These are phyloP conservation scores for Penicillium simplicissimum DNA, from an alignment of 495 filamentous ascomycete genomes.

Conservation along the genomic window DNA sequence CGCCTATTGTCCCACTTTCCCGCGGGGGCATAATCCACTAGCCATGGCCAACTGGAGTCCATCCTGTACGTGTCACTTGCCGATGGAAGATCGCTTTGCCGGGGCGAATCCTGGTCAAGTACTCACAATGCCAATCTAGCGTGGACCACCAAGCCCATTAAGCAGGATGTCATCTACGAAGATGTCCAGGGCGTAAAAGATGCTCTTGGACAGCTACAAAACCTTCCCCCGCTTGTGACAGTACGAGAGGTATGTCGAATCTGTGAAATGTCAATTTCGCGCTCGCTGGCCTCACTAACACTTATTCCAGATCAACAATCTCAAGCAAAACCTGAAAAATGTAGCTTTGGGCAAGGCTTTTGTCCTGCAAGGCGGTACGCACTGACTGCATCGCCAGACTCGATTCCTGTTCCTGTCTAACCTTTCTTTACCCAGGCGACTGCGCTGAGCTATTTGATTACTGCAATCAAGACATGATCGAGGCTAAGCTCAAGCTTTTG, in stretches of 20 bases:
- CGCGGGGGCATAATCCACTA: constrained; percentile 13
- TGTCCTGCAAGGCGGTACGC: constrained; percentile 79
- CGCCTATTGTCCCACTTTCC: constrained; percentile 10
- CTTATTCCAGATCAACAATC: constrained; percentile 62
- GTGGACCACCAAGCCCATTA: constrained; percentile 89
- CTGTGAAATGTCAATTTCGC: not conserved
- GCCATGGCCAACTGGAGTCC: constrained; percentile 38
- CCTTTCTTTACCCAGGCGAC: constrained; percentile 60
- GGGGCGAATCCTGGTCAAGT: not conserved
- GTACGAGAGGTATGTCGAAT: constrained; percentile 60
- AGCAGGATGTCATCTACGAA: constrained; percentile 82
- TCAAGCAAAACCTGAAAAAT: constrained; percentile 75
- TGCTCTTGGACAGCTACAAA: constrained; percentile 68
- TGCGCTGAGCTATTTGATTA: constrained; percentile 98
- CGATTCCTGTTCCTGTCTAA: not conserved
- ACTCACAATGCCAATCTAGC: constrained; percentile 40
- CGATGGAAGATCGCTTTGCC: not conserved
- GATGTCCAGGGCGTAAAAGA: constrained; percentile 63
- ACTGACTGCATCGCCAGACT: not conserved
- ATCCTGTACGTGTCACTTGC: constrained; percentile 27
- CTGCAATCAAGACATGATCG: constrained; percentile 84
- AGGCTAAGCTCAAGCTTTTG: constrained; percentile 93
- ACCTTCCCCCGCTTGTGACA: constrained; percentile 86
- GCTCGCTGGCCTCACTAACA: not conserved
- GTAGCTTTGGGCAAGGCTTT: constrained; percentile 92